Percentiles rank a stretch among this genome's conserved stretches.
phyloP scores from a whole-genome alignment of 1,139 yeast genomes.

The Suhomyces coccinellae region DNA sequence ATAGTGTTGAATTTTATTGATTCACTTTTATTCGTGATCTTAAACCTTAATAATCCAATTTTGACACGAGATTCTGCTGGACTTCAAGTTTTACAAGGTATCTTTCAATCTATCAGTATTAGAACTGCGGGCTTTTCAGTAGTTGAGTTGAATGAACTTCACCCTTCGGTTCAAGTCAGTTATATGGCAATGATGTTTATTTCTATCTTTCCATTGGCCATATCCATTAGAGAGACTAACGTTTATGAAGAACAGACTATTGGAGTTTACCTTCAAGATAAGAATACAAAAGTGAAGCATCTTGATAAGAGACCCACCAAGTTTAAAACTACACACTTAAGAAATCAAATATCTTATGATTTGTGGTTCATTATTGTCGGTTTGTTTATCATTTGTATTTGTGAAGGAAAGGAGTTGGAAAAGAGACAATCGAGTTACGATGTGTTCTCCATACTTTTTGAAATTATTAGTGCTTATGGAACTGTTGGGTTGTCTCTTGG shows the following conservation, averaged over 20 bases:
- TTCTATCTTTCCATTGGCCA: constrained; percentile 92
- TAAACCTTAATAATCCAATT: constrained; percentile 61
- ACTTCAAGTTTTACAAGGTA: constrained; percentile 71
- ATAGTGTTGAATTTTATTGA: constrained; percentile 74
- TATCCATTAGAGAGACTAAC: constrained; percentile 92
- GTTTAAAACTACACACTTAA: constrained; percentile 84
- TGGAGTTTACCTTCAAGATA: constrained; percentile 68
- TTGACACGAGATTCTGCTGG: constrained; percentile 59
- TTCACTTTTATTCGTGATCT: constrained; percentile 70
- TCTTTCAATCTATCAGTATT: constrained; percentile 88
- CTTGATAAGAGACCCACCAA: constrained; percentile 47
- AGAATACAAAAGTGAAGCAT: constrained; percentile 27
- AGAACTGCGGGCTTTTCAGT: constrained; percentile 91
- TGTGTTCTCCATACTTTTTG: constrained; percentile 77
- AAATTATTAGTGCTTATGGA: constrained; percentile 92
- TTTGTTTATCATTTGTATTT: constrained; percentile 78
- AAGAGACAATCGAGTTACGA: constrained; percentile 51
- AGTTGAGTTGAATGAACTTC: constrained; percentile 65
- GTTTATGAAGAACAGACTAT: constrained; percentile 96
- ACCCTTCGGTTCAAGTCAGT: constrained; percentile 91
- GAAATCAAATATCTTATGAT: constrained; percentile 91
- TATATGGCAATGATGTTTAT: constrained; percentile 98
- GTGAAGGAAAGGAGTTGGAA: constrained; percentile 69
- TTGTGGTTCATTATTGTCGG: constrained; percentile 92
- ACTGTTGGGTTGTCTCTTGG: constrained; percentile 93